Evolutionary conservation across 225 moss, liverwort and hornwort species (phyloP), one percentile per base, ranked within the genome.

Genomic region (Anthoceros angustus): DNA sequence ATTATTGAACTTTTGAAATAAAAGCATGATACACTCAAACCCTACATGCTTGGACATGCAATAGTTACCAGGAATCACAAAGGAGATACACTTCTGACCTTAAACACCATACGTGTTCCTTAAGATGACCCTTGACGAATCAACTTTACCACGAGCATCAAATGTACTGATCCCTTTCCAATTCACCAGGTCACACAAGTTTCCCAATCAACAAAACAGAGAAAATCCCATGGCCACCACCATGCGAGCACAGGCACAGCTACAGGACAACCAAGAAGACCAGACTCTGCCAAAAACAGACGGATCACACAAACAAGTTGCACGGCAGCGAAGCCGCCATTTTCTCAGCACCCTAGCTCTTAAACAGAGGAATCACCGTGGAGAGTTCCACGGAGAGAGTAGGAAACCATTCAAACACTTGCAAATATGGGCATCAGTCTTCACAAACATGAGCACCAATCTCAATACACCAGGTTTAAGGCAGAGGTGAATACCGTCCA

Each of bases 401-500:
- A 32, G 32, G 32, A 32, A 32, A 1, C 32, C 32, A 32, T 32
- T 32, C 32, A 32, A 1, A 4, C 32, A 32, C 32, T 32, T 32
- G 32, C 1, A 32, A 32, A 32, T 32, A 32, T 32, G 32, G 32
- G 32, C 32, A 32, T 32, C n/a, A 4, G 2, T 32, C 32, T 32
- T 32, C 32, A 32, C 32, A 32, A 32, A 32, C 32, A 32, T 32
- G 32, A 32, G 32, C 32, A 32, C 32, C 32, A 32, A 32, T 32
- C 32, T 32, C 32, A 32, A 32, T 32, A 32, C 32, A 55, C 55
- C 55, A 18, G 16, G 23, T 55, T 55, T 12, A 18, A 64, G 40
- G 64, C 16, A 23, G 16, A 38, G 25, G 16, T 64, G 23, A n/a
- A 7, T 62, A 84, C 67, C 81, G 88, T 88, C 94, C 70, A 90